Percentiles rank a stretch among this genome's conserved stretches.
These are phyloP conservation scores for Boletus tomentosulus DNA, from an alignment of 768 basidiomycete genomes.

Conservation along the genomic window DNA sequence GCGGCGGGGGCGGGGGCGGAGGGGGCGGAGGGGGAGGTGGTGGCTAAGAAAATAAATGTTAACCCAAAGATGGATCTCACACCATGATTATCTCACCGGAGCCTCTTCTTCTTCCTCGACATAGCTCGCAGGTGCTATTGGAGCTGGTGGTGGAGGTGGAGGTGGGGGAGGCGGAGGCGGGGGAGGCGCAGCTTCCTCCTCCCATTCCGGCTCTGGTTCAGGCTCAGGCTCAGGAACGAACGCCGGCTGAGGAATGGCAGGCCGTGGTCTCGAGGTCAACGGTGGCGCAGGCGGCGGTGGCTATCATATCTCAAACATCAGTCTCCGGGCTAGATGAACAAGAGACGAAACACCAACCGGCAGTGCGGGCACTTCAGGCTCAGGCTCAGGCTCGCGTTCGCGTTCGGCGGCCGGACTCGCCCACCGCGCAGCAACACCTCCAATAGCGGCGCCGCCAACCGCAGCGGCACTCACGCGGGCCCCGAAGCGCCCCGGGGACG, in stretches of 20 bases:
- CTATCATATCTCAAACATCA: slow-evolving; percentile 5
- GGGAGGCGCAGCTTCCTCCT: slow-evolving; percentile 13
- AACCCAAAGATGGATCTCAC: background rate
- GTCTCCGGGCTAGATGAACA: background rate
- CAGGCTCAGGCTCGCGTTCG: slow-evolving; percentile 19
- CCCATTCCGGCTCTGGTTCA: slow-evolving; percentile 14
- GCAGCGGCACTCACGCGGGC: slow-evolving; percentile 28
- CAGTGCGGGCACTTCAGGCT: slow-evolving; percentile 27
- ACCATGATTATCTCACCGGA: background rate
- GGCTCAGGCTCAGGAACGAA: slow-evolving; percentile 19
- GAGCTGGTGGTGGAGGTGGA: background rate
- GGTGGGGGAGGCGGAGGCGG: slow-evolving; percentile 24
- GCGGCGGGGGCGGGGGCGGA: background rate
- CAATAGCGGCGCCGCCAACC: slow-evolving; percentile 31
- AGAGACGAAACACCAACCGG: slow-evolving; percentile 24
- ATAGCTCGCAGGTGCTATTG: background rate
- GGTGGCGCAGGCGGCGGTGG: slow-evolving; percentile 31
- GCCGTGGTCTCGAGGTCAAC: slow-evolving; percentile 16
- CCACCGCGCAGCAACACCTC: slow-evolving; percentile 25
- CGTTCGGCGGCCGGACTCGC: slow-evolving; percentile 18
- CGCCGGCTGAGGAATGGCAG: slow-evolving; percentile 14
- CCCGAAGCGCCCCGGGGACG: slow-evolving; percentile 38
- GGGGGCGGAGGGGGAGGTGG: background rate
- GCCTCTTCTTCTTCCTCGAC: background rate
- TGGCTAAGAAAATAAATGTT: background rate